Evolutionary conservation across 305 asterid species (phyloP).

Genomic region (Galium porrigens): DNA sequence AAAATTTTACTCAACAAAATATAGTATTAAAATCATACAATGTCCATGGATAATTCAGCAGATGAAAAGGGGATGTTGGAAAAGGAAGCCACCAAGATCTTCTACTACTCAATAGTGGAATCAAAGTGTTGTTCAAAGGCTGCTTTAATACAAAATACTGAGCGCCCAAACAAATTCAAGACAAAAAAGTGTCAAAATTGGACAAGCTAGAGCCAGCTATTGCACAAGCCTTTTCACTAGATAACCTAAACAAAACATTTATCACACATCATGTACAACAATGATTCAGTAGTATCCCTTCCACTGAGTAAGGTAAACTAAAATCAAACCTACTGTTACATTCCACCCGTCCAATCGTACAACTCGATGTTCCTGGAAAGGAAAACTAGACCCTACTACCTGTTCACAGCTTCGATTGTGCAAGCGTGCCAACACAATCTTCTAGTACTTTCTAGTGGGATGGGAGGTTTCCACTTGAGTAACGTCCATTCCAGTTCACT

Average conservation of each 20-base stretch:
- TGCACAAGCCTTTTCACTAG: conserved; percentile 14
- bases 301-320: conserved; percentile 8
- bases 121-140: conserved; percentile 1
- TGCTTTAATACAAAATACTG: conserved; percentile 4
- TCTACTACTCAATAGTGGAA: not conserved
- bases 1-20: no score
- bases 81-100: not conserved
- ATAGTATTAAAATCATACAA: not conserved
- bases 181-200: conserved; percentile 9
- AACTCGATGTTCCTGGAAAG: conserved; percentile 18
- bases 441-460: conserved; percentile 12
- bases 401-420: conserved; percentile 25
- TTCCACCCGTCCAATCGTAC: conserved; percentile 10
- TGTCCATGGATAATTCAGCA: not conserved
- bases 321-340: conserved; percentile 10
- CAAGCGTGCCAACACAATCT: conserved; percentile 16
- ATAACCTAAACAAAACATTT: conserved; percentile 11
- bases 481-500: conserved; percentile 15
- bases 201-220: conserved; percentile 12
- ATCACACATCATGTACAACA: conserved; percentile 15
- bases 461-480: conserved; percentile 15
- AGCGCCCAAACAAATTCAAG: conserved; percentile 6
- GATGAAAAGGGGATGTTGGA: not conserved
- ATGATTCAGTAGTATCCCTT: conserved; percentile 12
- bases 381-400: conserved; percentile 13